Percentiles rank a stretch among this genome's conserved stretches.
Evolutionary conservation across 495 filamentous ascomycete species (phyloP).

Genomic region (Talaromyces ruber): DNA sequence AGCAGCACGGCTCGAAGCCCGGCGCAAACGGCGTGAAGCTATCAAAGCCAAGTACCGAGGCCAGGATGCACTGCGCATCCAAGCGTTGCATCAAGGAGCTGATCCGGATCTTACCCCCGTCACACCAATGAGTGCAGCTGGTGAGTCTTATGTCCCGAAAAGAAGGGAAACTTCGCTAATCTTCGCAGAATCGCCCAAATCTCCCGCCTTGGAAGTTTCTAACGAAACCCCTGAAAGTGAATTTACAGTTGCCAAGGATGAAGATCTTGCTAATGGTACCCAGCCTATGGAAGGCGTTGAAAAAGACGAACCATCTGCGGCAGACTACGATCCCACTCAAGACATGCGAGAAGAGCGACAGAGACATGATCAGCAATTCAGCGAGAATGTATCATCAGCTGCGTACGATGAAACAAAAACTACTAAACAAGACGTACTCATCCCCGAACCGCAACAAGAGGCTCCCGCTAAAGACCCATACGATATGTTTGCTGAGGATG

Average conservation of each 20-base stretch:
- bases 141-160: not conserved
- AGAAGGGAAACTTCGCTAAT: not conserved
- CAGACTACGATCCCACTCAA: slow-evolving; percentile 87
- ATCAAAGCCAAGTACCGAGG: slow-evolving; percentile 76
- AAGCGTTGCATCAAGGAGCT: slow-evolving; percentile 60
- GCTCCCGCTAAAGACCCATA: slow-evolving; percentile 51
- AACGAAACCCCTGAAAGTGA: slow-evolving; percentile 37
- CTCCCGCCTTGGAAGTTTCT: slow-evolving; percentile 37
- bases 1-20: slow-evolving; percentile 73
- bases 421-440: slow-evolving; percentile 46
- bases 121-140: not conserved
- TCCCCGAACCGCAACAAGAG: slow-evolving; percentile 33
- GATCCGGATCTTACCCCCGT: slow-evolving; percentile 17
- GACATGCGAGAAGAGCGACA: slow-evolving; percentile 87
- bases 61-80: slow-evolving; percentile 63
- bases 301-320: slow-evolving; percentile 78
- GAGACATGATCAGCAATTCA: slow-evolving; percentile 55
- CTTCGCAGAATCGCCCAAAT: slow-evolving; percentile 15
- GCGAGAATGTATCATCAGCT: slow-evolving; percentile 47
- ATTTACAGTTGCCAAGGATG: slow-evolving; percentile 46
- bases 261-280: slow-evolving; percentile 58
- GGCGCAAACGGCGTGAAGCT: slow-evolving; percentile 78
- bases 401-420: slow-evolving; percentile 55
- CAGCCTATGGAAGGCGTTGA: slow-evolving; percentile 43
- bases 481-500: slow-evolving; percentile 95